These are phyloP conservation scores for Aspergillus sp. DNA, from an alignment of 2,329 filamentous ascomycete genomes.

Conservation along the genomic window DNA sequence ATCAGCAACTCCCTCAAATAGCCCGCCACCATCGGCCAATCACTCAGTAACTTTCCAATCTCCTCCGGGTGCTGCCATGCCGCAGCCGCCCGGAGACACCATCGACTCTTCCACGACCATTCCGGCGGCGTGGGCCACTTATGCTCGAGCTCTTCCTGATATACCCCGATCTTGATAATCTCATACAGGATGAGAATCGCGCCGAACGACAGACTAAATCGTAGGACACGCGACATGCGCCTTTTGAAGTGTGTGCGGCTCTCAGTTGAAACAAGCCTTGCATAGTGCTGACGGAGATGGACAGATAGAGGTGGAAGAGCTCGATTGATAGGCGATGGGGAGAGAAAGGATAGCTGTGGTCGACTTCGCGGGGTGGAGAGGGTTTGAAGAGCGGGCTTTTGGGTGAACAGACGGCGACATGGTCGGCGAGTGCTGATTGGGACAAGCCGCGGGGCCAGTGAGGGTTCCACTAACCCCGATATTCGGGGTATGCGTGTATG, in stretches of 20 bases:
- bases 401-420: slow-evolving; percentile 59
- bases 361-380: slow-evolving; percentile 56
- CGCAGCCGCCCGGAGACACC: slow-evolving; percentile 68
- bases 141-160: slow-evolving; percentile 76
- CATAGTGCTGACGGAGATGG: slow-evolving; percentile 58
- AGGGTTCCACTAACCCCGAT: slow-evolving; percentile 39
- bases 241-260: slow-evolving; percentile 56
- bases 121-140: slow-evolving; percentile 80
- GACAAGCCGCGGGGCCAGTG: slow-evolving; percentile 40
- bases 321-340: slow-evolving; percentile 54
- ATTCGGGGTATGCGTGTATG: slow-evolving; percentile 45
- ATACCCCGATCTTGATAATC: slow-evolving; percentile 66
- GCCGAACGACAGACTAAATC: slow-evolving; percentile 73
- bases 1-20: slow-evolving; percentile 64
- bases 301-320: slow-evolving; percentile 58
- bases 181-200: slow-evolving; percentile 64
- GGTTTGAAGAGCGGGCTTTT: slow-evolving; percentile 58
- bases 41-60: slow-evolving; percentile 58
- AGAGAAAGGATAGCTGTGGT: slow-evolving; percentile 69
- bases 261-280: slow-evolving; percentile 79
- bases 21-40: slow-evolving; percentile 71
- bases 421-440: slow-evolving; percentile 23
- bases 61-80: slow-evolving; percentile 62
- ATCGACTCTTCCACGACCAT: slow-evolving; percentile 74
- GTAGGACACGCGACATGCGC: slow-evolving; percentile 65